Conservation (phyloP, 192 early-diverging fungal genomes). For the Entomortierella chlamydospora region DNA sequence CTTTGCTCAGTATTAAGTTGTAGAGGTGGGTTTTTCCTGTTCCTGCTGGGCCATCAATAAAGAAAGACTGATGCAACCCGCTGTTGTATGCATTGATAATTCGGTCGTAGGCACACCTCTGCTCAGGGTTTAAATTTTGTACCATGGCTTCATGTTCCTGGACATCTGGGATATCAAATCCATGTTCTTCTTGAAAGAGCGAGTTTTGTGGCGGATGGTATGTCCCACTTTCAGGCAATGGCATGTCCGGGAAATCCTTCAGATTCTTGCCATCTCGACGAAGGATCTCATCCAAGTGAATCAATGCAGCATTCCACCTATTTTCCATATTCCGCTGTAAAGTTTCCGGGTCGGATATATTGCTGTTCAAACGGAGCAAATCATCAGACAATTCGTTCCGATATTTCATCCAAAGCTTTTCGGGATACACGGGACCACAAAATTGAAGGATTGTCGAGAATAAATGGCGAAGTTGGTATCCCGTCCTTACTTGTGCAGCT, state of each 20-base stretch:
- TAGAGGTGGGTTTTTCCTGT: slow-evolving; percentile 31
- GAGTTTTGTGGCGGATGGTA: too few species aligned
- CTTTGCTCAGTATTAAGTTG: neutral
- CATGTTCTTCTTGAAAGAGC: too few species aligned
- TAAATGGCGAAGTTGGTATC: slow-evolving; percentile 22
- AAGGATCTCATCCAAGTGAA: neutral
- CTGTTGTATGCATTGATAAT: neutral
- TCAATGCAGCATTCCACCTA: neutral
- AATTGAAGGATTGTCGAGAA: slow-evolving; percentile 18
- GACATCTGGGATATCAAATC: neutral
- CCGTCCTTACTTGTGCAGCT: slow-evolving; percentile 13
- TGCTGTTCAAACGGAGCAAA: neutral
- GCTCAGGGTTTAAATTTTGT: neutral
- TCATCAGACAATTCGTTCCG: slow-evolving; percentile 10
- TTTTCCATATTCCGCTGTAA: too few species aligned
- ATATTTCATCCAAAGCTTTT: slow-evolving; percentile 7
- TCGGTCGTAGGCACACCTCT: neutral
- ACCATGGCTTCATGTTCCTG: neutral
- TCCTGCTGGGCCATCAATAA: slow-evolving; percentile 29
- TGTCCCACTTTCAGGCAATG: neutral
- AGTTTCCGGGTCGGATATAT: too few species aligned
- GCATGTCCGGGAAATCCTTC: slow-evolving; percentile 6
- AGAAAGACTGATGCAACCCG: neutral
- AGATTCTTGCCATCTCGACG: neutral
- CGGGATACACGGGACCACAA: neutral